Percentiles rank a stretch among this genome's conserved stretches.
phyloP scores from a whole-genome alignment of 2,329 filamentous ascomycete genomes.

The Phaeosphaeria sp. region DNA sequence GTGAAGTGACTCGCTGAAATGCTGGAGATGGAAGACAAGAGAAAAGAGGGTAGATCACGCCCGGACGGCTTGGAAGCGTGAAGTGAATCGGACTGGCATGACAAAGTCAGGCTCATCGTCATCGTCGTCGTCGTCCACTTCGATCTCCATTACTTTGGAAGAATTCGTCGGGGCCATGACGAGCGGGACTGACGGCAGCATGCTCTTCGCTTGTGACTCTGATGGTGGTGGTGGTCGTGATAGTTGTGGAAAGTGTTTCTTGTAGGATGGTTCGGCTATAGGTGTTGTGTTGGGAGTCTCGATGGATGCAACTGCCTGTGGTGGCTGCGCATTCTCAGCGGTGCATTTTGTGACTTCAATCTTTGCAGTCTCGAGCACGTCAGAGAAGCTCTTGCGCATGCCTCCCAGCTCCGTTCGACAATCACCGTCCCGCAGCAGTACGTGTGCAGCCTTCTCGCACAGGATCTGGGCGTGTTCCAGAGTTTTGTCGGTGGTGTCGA shows the following conservation, averaged over 20 bases:
- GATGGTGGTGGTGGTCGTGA: constrained; percentile 11
- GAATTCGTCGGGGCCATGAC: constrained; percentile 5
- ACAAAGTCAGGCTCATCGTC: constrained; percentile 42
- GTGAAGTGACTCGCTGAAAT: constrained; percentile 41
- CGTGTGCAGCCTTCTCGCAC: constrained; percentile 86
- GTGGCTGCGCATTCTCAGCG: constrained; percentile 21
- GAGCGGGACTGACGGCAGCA: constrained; percentile 8
- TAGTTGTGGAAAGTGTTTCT: constrained; percentile 20
- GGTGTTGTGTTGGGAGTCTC: constrained; percentile 26
- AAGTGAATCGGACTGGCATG: constrained; percentile 47
- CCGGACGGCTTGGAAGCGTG: constrained; percentile 28
- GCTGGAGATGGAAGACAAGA: constrained; percentile 22
- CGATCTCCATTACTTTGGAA: constrained; percentile 39
- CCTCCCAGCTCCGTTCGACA: constrained; percentile 78
- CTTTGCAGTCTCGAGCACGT: constrained; percentile 67
- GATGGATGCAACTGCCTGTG: constrained; percentile 17
- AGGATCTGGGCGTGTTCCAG: constrained; percentile 81
- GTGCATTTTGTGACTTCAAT: constrained; percentile 40
- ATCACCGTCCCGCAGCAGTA: constrained; percentile 86
- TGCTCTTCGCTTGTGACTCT: constrained; percentile 15
- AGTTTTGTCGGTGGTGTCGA: constrained; percentile 76
- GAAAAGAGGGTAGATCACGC: constrained; percentile 13
- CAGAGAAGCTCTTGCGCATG: constrained; percentile 69
- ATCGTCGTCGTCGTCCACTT: constrained; percentile 46
- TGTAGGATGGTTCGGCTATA: constrained; percentile 19